Base-by-base conservation (phyloP, 768 basidiomycete genomes). In the Steccherinum ochraceum region DNA sequence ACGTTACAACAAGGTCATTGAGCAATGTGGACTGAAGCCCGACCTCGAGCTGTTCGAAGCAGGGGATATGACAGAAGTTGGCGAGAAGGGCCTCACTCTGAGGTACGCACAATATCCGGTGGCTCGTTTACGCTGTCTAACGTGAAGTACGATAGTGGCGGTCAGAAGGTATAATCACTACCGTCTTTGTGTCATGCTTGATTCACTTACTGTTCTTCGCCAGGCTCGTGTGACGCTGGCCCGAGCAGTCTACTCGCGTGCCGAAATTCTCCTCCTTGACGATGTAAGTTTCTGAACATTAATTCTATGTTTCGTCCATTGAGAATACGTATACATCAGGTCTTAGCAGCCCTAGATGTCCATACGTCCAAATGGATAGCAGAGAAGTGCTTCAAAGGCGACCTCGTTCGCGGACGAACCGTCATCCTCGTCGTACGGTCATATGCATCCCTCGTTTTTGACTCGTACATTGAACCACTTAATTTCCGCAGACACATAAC, bases 261-360 rank as follows among this genome's bases (percentile, higher is more conserved):
- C 87, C 0, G 64, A 78, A 16, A 79, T 83, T 23, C 59, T 92
- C 11, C 64, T 92, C 12, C 66, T 90, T 40, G 89, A 92, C 58
- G 88, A 90, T 58, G 78, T 88, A 40, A 52, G 61, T 24, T 4
- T 20, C 25, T 2, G n/a, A 48, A 12, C 16, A 11, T 20, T 35
- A 7, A 35, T 35, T 7, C 41, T 25, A 5, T 11, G 19, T 24
- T 30, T 35, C 11, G 35, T 19, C n/a, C n/a, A n/a, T n/a, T n/a
- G n/a, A n/a, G n/a, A n/a, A n/a, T n/a, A n/a, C n/a, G n/a, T n/a
- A n/a, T n/a, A n/a, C n/a, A 18, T 12, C 20, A 53, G 52, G 45
- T 51, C 3, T 27, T 55, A 11, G 54, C 54, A 5, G 54, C 54
- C 11, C 47, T 55, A 3, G 76, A 78, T 23, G 75, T 77, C 5